phyloP scores from a whole-genome alignment of 495 filamentous ascomycete species.

The Penicillium nucicola region DNA sequence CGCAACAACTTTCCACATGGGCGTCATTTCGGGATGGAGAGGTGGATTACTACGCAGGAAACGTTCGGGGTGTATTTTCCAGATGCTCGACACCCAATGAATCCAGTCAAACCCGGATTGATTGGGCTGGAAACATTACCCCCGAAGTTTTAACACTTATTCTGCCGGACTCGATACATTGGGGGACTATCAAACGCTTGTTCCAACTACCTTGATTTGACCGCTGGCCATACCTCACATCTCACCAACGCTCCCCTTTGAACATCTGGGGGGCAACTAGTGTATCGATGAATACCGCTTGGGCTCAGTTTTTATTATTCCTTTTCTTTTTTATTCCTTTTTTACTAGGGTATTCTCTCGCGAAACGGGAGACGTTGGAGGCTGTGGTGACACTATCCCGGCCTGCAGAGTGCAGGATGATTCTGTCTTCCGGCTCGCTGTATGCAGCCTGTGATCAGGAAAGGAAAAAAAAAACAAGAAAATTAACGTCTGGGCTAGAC shows the following conservation, averaged over 20 bases:
- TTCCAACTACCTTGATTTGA: slow-evolving; percentile 6
- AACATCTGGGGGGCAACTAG: neutral
- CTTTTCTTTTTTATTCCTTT: neutral
- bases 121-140: slow-evolving; percentile 26
- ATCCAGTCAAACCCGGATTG: slow-evolving; percentile 1
- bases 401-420: slow-evolving; percentile 13
- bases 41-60: slow-evolving; percentile 14
- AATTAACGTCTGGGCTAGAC: slow-evolving; percentile 3
- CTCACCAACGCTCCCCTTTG: neutral
- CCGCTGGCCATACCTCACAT: neutral
- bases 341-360: neutral
- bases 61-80: slow-evolving; percentile 23
- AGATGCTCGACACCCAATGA: slow-evolving; percentile 11
- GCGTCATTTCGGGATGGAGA: slow-evolving; percentile 15
- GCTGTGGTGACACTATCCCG: slow-evolving; percentile 18
- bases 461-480: neutral
- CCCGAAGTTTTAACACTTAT: slow-evolving; percentile 12
- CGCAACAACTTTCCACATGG: slow-evolving; percentile 16
- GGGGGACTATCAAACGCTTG: slow-evolving; percentile 20
- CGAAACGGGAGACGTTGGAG: slow-evolving; percentile 12
- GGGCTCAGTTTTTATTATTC: neutral
- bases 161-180: slow-evolving; percentile 11
- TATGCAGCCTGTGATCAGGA: slow-evolving; percentile 10
- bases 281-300: neutral
- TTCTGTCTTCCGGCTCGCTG: slow-evolving; percentile 15